Conservation (phyloP, 2,329 filamentous ascomycete genomes). For the Verticillium alfalfae region DNA sequence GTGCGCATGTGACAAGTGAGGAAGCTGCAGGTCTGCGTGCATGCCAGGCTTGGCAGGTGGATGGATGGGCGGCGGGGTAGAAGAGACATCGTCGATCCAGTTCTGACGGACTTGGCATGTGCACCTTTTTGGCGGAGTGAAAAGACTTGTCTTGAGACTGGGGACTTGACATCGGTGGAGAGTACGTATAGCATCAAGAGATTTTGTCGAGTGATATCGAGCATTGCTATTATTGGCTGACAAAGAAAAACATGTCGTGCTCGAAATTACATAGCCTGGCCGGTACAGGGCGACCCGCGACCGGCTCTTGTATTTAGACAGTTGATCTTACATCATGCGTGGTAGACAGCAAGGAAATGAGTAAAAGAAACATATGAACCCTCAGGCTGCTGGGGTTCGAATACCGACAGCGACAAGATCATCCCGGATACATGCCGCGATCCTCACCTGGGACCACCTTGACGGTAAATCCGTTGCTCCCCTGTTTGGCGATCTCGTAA, state of each 20-base stretch:
- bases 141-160: not conserved
- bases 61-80: not conserved
- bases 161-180: not conserved
- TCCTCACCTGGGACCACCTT: slow-evolving; percentile 37
- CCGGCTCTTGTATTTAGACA: not conserved
- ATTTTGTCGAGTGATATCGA: too few species aligned
- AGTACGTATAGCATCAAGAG: too few species aligned
- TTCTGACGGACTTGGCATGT: not conserved
- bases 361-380: not conserved
- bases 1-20: not conserved
- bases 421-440: slow-evolving; percentile 1
- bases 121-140: not conserved
- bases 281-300: not conserved
- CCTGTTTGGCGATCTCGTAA: slow-evolving; percentile 56
- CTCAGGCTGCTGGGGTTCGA: not conserved
- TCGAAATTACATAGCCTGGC: not conserved
- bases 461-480: slow-evolving; percentile 32
- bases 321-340: not conserved
- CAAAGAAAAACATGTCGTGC: not conserved
- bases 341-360: not conserved
- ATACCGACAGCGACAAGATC: not conserved
- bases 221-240: too few species aligned
- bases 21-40: not conserved
- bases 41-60: not conserved
- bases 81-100: not conserved